Evolutionary conservation across 192 early-diverging fungal genomes (phyloP), one percentile per base, ranked within the genome.

Genomic region (Podila horticola): DNA sequence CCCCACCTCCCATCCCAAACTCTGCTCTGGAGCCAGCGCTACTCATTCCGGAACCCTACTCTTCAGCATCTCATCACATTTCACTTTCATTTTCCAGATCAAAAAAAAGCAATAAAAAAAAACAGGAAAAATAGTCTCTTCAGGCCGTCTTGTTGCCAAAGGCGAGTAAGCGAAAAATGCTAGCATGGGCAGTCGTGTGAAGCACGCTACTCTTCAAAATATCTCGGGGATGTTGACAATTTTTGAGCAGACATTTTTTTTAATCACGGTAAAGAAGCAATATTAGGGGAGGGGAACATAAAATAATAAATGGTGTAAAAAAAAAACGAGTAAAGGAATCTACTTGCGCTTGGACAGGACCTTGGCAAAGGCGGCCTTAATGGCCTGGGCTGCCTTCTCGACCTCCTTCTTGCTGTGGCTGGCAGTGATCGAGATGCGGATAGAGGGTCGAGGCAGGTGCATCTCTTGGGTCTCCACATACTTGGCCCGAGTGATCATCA

Each of bases 401-500:
- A 89, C 88, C 64, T 98, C 97, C 82, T 95, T 94, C 76, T 89
- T 89, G 13, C 91, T 88, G 67, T 95, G 92, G 6, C 87, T 92
- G 45, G 92, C 88, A 9, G 90, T 91, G 10, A 95, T 88, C 58
- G 90, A 91, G 57, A 99, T 87, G 52, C 94, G 90, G 75, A 99
- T 94, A 76, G 92, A 95, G 11, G 97, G 92, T 70, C 87, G 86
- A 8, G 95, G 93, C 48, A 89, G 74, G 45, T 84, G 68, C 45
- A 82, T 83, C 86, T 99, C 97, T 71, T 99, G 97, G 41, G 84
- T 87, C 33, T 88, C 79, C 3, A 96, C 92, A 77, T 97, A 97
- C 84, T 94, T 97, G 19, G 97, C 95, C 28, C 94, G 86, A 0
- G 93, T 94, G 8, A 99, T 83, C 72, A 99, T 69, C 17, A 99